Percentiles rank a stretch among this genome's conserved stretches.
Evolutionary conservation across 2,329 filamentous ascomycete species (phyloP).

Genomic region (Sordariomycetes sp.): DNA sequence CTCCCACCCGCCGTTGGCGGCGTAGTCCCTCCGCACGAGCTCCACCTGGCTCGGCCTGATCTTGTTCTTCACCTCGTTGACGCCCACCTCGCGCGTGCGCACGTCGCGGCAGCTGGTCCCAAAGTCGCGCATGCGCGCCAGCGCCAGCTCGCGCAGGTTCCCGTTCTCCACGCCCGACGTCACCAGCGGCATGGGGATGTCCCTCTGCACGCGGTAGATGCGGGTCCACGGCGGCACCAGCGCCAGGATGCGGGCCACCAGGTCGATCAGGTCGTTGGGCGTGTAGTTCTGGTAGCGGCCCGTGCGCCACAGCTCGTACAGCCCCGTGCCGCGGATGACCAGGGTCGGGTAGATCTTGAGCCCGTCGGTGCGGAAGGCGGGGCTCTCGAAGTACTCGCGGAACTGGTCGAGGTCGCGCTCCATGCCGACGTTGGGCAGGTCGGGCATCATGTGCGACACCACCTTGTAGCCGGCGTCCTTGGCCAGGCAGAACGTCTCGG

Average conservation of each 20-base stretch:
- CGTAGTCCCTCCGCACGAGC: slow-evolving; percentile 86
- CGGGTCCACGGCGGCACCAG: slow-evolving; percentile 95
- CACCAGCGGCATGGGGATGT: slow-evolving; percentile 99
- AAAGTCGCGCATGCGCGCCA: slow-evolving; percentile 99
- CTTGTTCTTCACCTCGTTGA: slow-evolving; percentile 99
- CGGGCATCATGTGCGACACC: slow-evolving; percentile 99
- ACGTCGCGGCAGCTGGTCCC: slow-evolving; percentile 95
- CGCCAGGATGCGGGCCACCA: slow-evolving; percentile 91
- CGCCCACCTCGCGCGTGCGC: slow-evolving; percentile 88
- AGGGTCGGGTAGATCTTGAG: slow-evolving; percentile 97
- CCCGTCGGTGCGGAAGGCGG: slow-evolving; percentile 89
- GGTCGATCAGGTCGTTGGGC: slow-evolving; percentile 88
- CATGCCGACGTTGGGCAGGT: slow-evolving; percentile 95
- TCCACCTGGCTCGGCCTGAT: slow-evolving; percentile 94
- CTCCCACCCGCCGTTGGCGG: slow-evolving; percentile 95
- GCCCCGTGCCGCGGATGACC: slow-evolving; percentile 88
- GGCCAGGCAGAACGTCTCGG: slow-evolving; percentile 91
- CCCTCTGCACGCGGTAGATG: slow-evolving; percentile 95
- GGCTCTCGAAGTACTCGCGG: slow-evolving; percentile 94
- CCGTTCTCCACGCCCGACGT: slow-evolving; percentile 97
- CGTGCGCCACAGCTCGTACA: slow-evolving; percentile 96
- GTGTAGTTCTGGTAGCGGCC: slow-evolving; percentile 98
- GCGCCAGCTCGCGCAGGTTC: slow-evolving; percentile 82
- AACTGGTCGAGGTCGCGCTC: slow-evolving; percentile 96
- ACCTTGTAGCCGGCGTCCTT: slow-evolving; percentile 99